Conservation (phyloP, 371 early-diverging fungal species). For the Mortierella sp. region DNA sequence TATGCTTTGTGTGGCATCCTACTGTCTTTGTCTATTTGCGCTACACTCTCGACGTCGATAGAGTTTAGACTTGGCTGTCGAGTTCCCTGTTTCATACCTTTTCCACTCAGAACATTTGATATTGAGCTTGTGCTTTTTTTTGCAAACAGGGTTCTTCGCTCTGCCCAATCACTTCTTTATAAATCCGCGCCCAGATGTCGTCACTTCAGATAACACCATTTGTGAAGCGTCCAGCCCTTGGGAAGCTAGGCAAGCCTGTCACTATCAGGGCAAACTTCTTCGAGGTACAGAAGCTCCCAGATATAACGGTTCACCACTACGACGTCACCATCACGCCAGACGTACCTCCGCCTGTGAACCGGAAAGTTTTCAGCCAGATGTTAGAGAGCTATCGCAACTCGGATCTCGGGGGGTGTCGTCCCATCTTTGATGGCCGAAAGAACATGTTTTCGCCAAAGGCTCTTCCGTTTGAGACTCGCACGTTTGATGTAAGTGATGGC, state of each 20-base stretch:
- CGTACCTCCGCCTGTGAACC: slow-evolving; percentile 54
- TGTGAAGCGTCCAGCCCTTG: slow-evolving; percentile 24
- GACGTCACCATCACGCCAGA: slow-evolving; percentile 59
- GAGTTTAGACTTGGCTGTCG: no score
- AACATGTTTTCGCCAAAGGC: slow-evolving; percentile 65
- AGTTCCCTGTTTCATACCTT: no score
- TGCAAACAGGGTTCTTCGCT: no score
- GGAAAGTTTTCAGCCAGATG: slow-evolving; percentile 56
- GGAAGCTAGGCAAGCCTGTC: slow-evolving; percentile 23
- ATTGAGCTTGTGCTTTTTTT: no score
- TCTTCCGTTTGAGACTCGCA: slow-evolving; percentile 57
- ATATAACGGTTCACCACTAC: slow-evolving; percentile 57
- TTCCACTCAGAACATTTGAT: no score
- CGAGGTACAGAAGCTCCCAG: slow-evolving; percentile 37
- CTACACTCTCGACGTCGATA: no score
- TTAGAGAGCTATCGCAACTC: slow-evolving; percentile 32
- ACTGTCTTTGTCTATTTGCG: no score
- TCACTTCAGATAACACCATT: slow-evolving; percentile 13
- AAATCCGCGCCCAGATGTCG: no score
- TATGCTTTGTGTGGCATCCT: no score
- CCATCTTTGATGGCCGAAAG: slow-evolving; percentile 75
- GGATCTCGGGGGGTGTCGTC: slow-evolving; percentile 42
- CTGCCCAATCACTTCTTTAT: no score
- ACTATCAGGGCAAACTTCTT: slow-evolving; percentile 55
- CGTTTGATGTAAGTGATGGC: slow-evolving; percentile 37